These are phyloP conservation scores for Sphagnum magellanicum DNA, from an alignment of 228 moss, liverwort and hornwort genomes.

Conservation along the genomic window DNA sequence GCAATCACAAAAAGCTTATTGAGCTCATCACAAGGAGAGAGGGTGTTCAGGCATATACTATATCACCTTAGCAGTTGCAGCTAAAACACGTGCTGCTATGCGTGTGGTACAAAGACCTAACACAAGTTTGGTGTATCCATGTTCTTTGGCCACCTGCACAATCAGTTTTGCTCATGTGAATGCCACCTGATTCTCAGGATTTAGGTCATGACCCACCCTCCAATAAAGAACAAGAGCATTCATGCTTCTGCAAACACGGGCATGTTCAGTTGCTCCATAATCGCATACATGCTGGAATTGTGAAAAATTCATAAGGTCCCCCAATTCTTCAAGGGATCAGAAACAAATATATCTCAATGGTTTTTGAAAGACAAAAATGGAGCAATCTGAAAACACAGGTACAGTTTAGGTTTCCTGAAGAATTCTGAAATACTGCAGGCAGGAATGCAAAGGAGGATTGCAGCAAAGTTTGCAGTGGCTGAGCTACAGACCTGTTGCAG, in stretches of 20 bases:
- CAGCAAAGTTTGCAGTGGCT: neutral
- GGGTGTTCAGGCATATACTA: neutral
- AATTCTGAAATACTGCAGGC: neutral
- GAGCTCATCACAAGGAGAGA: too few relatives aligned
- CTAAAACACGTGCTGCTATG: slow-evolving; percentile 76
- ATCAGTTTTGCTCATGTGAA: neutral
- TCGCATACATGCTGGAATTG: too few relatives aligned
- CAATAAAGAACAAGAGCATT: too few relatives aligned
- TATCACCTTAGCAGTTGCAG: slow-evolving; percentile 83
- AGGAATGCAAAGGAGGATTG: neutral
- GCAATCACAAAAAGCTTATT: too few relatives aligned
- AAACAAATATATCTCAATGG: neutral
- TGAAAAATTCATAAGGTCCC: too few relatives aligned
- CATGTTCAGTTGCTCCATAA: too few relatives aligned
- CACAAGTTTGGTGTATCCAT: slow-evolving; percentile 74
- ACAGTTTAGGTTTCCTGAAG: neutral
- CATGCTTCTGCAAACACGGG: too few relatives aligned
- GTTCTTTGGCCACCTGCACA: slow-evolving; percentile 63
- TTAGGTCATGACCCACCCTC: too few relatives aligned
- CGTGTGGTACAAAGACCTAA: slow-evolving; percentile 75
- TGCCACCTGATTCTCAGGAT: too few relatives aligned
- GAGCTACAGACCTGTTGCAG: slow-evolving; percentile 51
- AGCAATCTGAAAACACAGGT: neutral
- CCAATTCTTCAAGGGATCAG: neutral
- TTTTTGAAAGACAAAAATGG: neutral